Base-by-base conservation (phyloP, 2,329 filamentous ascomycete genomes). In the Colletotrichum australisinense region DNA sequence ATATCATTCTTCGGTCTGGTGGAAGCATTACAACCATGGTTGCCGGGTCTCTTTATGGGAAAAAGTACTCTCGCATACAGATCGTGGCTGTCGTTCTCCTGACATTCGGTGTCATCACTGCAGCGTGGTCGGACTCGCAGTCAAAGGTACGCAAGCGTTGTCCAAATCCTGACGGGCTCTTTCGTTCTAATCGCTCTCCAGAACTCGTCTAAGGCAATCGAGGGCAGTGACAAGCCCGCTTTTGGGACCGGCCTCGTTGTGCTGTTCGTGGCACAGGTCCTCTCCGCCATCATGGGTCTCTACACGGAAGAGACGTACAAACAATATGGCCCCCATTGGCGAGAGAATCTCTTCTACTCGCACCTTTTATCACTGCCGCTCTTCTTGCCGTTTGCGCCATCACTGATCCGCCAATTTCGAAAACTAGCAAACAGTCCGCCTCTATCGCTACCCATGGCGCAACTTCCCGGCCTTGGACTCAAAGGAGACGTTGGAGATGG, bases 311-410 rank as follows among this genome's bases (percentile, higher is more conserved):
- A 95, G 76, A 94, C 95, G 1, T 99, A 98, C 84, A 89, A 89
- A 72, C 89, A 89, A 69, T 95, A 98, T 82, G 95, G 95, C 6
- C 93, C 94, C 35, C 93, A 97, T 81, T 98, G 97, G 95, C 93
- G 93, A 77, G 97, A 98, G 82, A 98, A 98, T 76, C 88, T 99
- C 14, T 98, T 99, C 85, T 99, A 98, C 85, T 97, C 94, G 1
- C 92, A 93, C 76, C 81, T 94, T 8, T 87, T 96, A 26, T 94
- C 93, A 0, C 84, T 97, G 56, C 93, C 94, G 0, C 86, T 97
- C 26, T 97, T 96, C 79, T 78, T 93, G 2, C 93, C 93, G 3
- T 93, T 96, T 76, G 82, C 90, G n/a, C 88, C 89, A 1, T 90
- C 90, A 3, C 88, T 97, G 78, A 83, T 85, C 65, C 84, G 86